Base-by-base conservation (phyloP, 176 grass and related monocot genomes). In the Alloteropsis semialata region DNA sequence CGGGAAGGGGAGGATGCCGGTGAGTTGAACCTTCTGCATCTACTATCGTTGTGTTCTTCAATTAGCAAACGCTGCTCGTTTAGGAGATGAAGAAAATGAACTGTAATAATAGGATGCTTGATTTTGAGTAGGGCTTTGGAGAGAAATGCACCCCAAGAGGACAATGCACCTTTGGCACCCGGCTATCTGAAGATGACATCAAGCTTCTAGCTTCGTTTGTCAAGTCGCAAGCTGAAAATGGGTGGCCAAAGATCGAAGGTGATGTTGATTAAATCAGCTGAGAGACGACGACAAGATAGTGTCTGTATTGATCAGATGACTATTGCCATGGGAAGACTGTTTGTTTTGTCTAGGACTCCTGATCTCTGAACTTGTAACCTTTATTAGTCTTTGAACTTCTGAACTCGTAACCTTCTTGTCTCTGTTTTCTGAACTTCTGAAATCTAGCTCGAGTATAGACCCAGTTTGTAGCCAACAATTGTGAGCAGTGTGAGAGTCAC, bases 1-100 rank as follows among this genome's bases (percentile, higher is more conserved):
- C 12, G 90, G 95, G 39, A 98, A 98, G 75, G 92, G 88, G 72
- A 87, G 95, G 60, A 98, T 97, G 92, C 95, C 95, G 9, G 92
- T 87, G 74, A 83, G 90, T 86, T 25, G 36, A 77, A 37, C 39
- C 34, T 46, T 74, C 39, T 70, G 48, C 15, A 34, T 17, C 39
- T 30, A 21, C 16, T 36, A 45, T 6, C 41, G 16, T 25, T 66
- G 59, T 6, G 11, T 46, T 59, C 19, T 41, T 76, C 4, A 67
- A 50, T 17, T 46, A 50, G 45, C 19, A 24, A 24, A 79, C 12
- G 2, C 43, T 17, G 1, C 17, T 7, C 38, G 74, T 60, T 41
- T 59, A 27, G 6, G 55, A 77, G 21, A 60, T 60, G 46, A 54
- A 27, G 45, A 34, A 2, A 64, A 8, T 50, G 43, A 10, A 25